Base-by-base conservation (phyloP, 371 early-diverging fungal species). In the Actinomortierella ambigua region DNA sequence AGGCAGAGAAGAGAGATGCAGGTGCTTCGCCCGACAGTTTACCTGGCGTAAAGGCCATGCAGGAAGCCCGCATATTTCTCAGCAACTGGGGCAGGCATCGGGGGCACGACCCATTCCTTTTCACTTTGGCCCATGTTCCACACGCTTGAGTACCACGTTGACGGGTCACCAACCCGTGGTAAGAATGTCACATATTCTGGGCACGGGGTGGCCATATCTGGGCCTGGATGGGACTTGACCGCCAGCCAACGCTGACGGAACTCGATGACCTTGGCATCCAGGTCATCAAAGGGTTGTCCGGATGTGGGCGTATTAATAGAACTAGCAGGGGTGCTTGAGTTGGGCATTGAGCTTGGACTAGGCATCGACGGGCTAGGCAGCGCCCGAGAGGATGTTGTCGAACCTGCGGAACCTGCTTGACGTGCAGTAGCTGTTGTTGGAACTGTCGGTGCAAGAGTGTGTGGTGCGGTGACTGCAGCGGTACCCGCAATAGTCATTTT, bases 311-410 rank as follows among this genome's bases (percentile, higher is more conserved):
- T 70, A 53, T 55, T 70, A 49, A 70, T 62, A 2, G 71, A 55
- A 40, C 65, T 65, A 34, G 65, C 44, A 49, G 57, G 65, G 58
- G 70, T 57, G 18, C 64, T 63, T 28, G 65, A 53, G 18, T 52
- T 50, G n/a, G 42, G 20, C 49, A 61, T 65, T 17, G 71, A 70
- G 53, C 51, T 70, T 41, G 71, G 71, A 55, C 71, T 70, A n/a
- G 71, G 71, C 56, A 70, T 62, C 40, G 71, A 65, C 18, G 71
- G 65, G 46, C 71, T 70, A 20, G 71, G 71, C 14, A 61, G 47
- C 43, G 64, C 56, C 41, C 50, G 58, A 55, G 65, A 61, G 34
- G 54, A 54, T 26, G 62, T 57, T 46, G 62, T 60, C 51, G 65
- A 65, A 65, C 23, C 24, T 8, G 14, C 48, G 22, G 48, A 23